These are phyloP conservation scores for Ulota crispa DNA, from an alignment of 225 moss, liverwort and hornwort genomes.

Conservation along the genomic window DNA sequence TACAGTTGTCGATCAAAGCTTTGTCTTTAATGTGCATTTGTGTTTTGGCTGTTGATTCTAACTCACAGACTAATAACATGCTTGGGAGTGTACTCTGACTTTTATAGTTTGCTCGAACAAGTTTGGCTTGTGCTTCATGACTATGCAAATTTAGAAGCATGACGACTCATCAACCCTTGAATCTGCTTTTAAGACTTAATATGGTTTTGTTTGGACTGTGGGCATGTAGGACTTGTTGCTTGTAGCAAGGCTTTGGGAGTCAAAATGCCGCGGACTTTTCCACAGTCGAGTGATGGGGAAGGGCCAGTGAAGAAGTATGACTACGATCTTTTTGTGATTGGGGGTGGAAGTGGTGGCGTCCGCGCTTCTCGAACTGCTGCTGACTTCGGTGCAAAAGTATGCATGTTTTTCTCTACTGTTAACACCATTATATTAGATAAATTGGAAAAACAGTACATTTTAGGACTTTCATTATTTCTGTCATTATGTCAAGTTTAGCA, in stretches of 20 bases:
- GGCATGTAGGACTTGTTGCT: neutral
- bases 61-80: neutral
- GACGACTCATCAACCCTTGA: too few relatives aligned
- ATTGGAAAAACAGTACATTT: too few relatives aligned
- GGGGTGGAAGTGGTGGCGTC: conserved; percentile 87
- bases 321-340: conserved; percentile 88
- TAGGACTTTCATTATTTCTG: too few relatives aligned
- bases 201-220: neutral
- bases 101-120: neutral
- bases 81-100: too few relatives aligned
- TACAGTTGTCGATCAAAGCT: neutral
- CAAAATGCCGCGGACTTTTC: conserved; percentile 54
- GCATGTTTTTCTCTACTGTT: neutral
- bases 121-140: neutral
- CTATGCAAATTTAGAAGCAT: neutral
- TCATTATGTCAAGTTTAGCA: too few relatives aligned
- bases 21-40: neutral
- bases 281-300: conserved; percentile 22
- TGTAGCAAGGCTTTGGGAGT: conserved; percentile 6
- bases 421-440: too few relatives aligned
- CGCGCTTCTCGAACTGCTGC: conserved; percentile 70
- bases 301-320: conserved; percentile 43
- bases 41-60: neutral
- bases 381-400: conserved; percentile 70
- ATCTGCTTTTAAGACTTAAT: neutral